These are phyloP conservation scores for Diaporthe caulivora DNA, from an alignment of 2,329 filamentous ascomycete genomes.

Conservation along the genomic window DNA sequence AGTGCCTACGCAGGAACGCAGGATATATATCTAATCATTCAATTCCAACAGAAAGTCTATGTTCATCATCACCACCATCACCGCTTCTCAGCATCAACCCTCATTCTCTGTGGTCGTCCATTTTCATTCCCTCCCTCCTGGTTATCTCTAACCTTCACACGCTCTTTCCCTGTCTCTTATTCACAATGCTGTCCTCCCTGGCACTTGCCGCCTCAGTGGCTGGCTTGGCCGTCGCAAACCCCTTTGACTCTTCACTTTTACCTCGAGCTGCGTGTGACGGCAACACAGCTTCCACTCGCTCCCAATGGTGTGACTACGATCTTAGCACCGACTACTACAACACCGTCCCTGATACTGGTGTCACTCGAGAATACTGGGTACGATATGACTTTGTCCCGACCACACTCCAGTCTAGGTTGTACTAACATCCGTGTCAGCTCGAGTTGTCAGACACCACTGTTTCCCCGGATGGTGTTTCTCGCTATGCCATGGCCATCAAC, in stretches of 20 bases:
- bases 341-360: conserved; percentile 53
- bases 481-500: conserved; percentile 55
- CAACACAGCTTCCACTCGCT: conserved; percentile 47
- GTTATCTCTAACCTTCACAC: background rate
- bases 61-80: background rate
- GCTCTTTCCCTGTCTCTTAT: background rate
- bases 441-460: conserved; percentile 49
- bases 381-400: background rate
- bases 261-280: conserved; percentile 36
- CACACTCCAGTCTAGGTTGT: background rate
- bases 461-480: conserved; percentile 54
- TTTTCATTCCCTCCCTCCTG: background rate
- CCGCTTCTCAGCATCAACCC: conserved; percentile 13
- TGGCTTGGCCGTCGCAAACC: conserved; percentile 22
- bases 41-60: background rate
- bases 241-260: conserved; percentile 7
- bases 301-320: conserved; percentile 55
- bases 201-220: conserved; percentile 21
- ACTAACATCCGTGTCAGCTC: conserved; percentile 34
- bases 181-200: conserved; percentile 30
- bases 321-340: conserved; percentile 53
- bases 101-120: conserved; percentile 11
- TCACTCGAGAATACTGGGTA: conserved; percentile 54
- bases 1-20: background rate
- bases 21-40: conserved; percentile 1